Evolutionary conservation across 768 basidiomycete genomes (phyloP).

Genomic region (Mycena rosella): DNA sequence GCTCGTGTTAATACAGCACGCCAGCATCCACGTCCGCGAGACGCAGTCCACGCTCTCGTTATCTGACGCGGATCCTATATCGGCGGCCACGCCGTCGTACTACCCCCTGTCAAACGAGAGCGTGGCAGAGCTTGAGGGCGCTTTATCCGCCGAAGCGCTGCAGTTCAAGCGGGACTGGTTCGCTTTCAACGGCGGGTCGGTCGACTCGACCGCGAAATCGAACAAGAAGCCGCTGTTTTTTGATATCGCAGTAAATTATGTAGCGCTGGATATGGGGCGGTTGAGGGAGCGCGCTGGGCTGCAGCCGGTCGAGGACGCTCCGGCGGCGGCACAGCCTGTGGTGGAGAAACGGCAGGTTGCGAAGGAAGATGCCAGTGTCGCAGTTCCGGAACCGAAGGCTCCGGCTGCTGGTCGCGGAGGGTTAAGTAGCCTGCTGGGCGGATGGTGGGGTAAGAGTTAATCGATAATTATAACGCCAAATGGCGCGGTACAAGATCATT

Average conservation of each 20-base stretch:
- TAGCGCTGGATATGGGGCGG: constrained; percentile 86
- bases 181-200: constrained; percentile 76
- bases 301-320: constrained; percentile 46
- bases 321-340: constrained; percentile 41
- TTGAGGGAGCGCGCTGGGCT: constrained; percentile 80
- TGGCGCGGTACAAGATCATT: constrained; percentile 21
- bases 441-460: constrained; percentile 81
- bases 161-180: constrained; percentile 84
- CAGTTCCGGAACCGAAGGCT: constrained; percentile 62
- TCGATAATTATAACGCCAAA: constrained; percentile 24
- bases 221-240: constrained; percentile 93
- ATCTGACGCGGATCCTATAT: constrained; percentile 61
- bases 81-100: constrained; percentile 58
- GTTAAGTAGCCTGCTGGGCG: constrained; percentile 76
- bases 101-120: constrained; percentile 64
- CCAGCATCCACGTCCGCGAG: constrained; percentile 81
- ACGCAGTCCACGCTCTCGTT: constrained; percentile 66
- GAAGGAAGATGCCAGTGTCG: constrained; percentile 71
- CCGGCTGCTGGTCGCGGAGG: constrained; percentile 62
- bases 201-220: constrained; percentile 56
- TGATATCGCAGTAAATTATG: constrained; percentile 94
- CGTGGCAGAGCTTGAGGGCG: constrained; percentile 66
- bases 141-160: constrained; percentile 60
- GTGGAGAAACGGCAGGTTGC: constrained; percentile 62
- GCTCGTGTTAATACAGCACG: constrained; percentile 77